These are phyloP conservation scores for Pythium chondricola DNA, from an alignment of 352 stramenopile genomes.

Conservation along the genomic window DNA sequence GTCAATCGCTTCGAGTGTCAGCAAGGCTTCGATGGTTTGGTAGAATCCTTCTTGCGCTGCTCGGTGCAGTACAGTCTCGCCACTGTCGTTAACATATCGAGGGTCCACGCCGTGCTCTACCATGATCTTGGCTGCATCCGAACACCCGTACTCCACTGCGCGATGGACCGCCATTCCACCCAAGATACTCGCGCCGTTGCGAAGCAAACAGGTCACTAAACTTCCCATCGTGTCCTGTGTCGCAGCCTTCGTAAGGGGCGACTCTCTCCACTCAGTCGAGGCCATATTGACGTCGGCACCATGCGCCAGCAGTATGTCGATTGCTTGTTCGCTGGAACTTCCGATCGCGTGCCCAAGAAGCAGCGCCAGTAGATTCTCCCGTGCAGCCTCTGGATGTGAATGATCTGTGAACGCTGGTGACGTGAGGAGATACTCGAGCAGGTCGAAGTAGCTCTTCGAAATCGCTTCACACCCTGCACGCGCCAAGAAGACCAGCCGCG, in stretches of 20 bases:
- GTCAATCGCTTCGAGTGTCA: not conserved
- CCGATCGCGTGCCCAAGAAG: not conserved
- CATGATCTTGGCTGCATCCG: not conserved
- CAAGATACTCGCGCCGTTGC: not conserved
- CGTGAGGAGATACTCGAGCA: constrained; percentile 7
- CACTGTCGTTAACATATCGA: not conserved
- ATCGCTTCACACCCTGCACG: not conserved
- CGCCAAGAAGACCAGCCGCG: not conserved
- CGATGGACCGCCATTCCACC: not conserved
- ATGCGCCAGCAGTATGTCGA: not conserved
- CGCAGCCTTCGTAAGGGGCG: not conserved
- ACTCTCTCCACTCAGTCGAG: no score
- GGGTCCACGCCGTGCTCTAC: not conserved
- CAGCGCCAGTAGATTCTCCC: not conserved
- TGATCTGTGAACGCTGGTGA: not conserved
- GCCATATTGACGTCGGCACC: not conserved
- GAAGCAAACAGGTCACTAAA: not conserved
- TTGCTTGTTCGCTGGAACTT: not conserved
- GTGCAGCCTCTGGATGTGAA: not conserved
- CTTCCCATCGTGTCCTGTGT: not conserved
- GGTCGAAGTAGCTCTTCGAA: not conserved
- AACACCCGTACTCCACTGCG: not conserved
- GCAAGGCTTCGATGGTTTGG: not conserved
- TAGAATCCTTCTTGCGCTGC: not conserved
- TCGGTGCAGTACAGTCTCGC: not conserved